Percentiles rank a stretch among this genome's conserved stretches.
These are phyloP conservation scores for Solanum chiquidenum DNA, from an alignment of 257 asterid species.

Conservation along the genomic window DNA sequence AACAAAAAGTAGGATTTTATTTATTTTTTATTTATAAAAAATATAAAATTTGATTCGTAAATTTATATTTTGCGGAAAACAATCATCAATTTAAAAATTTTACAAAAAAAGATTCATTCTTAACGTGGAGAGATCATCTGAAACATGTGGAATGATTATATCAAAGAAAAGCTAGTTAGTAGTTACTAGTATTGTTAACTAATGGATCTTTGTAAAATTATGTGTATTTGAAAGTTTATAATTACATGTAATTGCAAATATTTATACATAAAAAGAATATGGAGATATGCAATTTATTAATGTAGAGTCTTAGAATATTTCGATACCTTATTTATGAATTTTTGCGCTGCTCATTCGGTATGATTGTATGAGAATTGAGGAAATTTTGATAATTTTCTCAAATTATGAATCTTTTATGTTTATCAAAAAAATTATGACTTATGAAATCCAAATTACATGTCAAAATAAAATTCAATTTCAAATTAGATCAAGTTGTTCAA, in stretches of 20 bases:
- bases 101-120: not conserved
- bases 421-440: no score
- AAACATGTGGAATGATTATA: not conserved
- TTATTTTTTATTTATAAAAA: no score
- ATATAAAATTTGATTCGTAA: not conserved
- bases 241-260: not conserved
- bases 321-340: not conserved
- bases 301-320: not conserved
- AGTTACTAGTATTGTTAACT: not conserved
- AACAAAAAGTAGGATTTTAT: not conserved
- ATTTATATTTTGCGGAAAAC: not conserved
- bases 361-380: not conserved
- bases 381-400: not conserved
- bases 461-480: no score
- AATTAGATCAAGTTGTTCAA: not conserved
- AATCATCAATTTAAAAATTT: not conserved
- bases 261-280: no score
- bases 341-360: not conserved
- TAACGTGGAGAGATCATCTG: not conserved
- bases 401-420: not conserved
- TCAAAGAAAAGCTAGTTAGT: not conserved
- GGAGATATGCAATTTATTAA: not conserved
- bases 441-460: no score
- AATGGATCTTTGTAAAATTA: not conserved
- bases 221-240: not conserved